Percentiles rank a stretch among this genome's conserved stretches.
These are phyloP conservation scores for Myriosclerotinia scirpicola DNA, from an alignment of 2,329 filamentous ascomycete species.

Conservation along the genomic window DNA sequence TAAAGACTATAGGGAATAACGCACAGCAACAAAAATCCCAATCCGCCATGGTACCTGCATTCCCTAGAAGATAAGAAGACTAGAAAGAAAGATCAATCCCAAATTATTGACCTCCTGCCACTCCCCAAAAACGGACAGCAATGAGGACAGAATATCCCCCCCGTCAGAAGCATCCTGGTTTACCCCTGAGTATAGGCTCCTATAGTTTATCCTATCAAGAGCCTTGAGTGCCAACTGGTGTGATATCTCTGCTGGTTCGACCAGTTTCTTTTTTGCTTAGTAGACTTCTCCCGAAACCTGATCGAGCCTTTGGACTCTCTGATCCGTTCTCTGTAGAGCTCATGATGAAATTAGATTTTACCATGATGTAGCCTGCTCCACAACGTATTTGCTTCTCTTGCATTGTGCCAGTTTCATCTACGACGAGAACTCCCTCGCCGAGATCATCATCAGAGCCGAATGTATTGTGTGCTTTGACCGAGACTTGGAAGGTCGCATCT, in stretches of 20 bases:
- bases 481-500: constrained; percentile 81
- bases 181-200: background rate
- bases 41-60: constrained; percentile 12
- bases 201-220: background rate
- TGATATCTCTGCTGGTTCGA: constrained; percentile 46
- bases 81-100: background rate
- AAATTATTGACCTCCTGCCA: background rate
- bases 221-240: constrained; percentile 34
- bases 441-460: constrained; percentile 82
- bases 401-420: constrained; percentile 73
- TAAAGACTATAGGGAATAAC: background rate
- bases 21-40: background rate
- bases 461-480: constrained; percentile 80
- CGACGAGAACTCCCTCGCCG: constrained; percentile 83
- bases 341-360: constrained; percentile 70
- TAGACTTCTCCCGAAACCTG: constrained; percentile 52
- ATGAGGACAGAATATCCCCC: background rate
- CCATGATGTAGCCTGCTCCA: constrained; percentile 67
- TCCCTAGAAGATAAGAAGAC: constrained; percentile 1
- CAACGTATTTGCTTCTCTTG: constrained; percentile 73
- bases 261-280: constrained; percentile 49
- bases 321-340: constrained; percentile 45
- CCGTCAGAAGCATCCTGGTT: background rate
- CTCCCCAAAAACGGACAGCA: no score
- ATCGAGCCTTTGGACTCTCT: constrained; percentile 45